These are phyloP conservation scores for Neocucurbitaria cava DNA, from an alignment of 2,329 filamentous ascomycete genomes.

Conservation along the genomic window DNA sequence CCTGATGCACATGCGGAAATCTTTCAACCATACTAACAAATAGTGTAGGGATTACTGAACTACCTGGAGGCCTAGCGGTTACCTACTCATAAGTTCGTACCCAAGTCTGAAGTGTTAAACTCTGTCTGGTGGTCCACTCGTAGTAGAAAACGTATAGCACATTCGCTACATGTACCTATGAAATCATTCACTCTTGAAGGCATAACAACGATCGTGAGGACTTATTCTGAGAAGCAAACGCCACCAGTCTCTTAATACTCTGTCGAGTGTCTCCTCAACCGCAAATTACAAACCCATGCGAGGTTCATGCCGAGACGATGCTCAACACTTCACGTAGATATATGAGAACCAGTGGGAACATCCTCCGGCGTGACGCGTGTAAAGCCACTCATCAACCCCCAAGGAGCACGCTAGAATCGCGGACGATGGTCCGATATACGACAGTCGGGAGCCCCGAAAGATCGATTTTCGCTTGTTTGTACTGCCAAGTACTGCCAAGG, in stretches of 20 bases:
- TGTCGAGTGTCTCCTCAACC: too few species aligned
- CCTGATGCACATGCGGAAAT: neutral
- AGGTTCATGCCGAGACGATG: neutral
- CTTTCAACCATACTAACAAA: neutral
- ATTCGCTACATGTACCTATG: neutral
- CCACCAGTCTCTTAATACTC: too few species aligned
- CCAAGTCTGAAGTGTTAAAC: too few species aligned
- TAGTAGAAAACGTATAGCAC: neutral
- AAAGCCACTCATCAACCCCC: neutral
- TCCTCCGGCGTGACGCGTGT: neutral
- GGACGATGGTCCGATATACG: neutral
- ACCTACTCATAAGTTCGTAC: constrained; percentile 7
- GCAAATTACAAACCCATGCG: neutral
- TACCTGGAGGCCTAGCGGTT: constrained; percentile 22
- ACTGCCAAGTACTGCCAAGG: neutral
- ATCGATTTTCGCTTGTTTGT: neutral
- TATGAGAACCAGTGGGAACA: neutral
- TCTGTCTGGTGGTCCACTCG: too few species aligned
- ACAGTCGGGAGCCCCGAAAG: neutral
- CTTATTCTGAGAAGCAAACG: too few species aligned
- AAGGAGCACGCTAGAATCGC: neutral
- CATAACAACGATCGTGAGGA: too few species aligned
- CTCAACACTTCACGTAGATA: neutral
- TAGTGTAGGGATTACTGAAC: constrained; percentile 22
- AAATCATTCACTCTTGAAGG: neutral